A percentile compares a stretch with the other conserved stretches of the same genome.
Evolutionary conservation across 208 protist species (phyloP).

Genomic region (Acanthamoeba lenticulata): DNA sequence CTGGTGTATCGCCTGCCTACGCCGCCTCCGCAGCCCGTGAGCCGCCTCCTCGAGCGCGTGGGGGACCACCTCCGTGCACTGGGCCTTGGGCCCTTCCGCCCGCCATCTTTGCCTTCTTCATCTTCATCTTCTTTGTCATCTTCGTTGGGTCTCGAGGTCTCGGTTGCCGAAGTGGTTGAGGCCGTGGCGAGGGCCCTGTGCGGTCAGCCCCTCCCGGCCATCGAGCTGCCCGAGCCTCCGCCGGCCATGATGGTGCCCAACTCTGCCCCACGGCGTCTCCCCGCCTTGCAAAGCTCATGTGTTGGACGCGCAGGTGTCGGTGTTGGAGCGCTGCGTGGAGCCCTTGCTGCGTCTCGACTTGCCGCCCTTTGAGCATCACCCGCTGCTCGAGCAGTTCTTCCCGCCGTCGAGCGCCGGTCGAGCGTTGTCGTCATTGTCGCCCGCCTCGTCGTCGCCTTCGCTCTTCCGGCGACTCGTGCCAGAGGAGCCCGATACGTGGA

Average conservation of each 20-base stretch:
- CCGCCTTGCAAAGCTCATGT: background rate
- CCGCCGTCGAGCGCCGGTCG: background rate
- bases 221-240: background rate
- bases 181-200: background rate
- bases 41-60: background rate
- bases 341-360: background rate
- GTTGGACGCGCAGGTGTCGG: background rate
- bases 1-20: background rate
- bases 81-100: background rate
- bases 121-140: background rate
- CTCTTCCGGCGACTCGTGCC: background rate
- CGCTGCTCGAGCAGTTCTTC: background rate
- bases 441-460: background rate
- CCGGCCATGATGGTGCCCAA: background rate
- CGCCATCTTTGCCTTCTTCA: background rate
- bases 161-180: background rate
- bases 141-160: background rate
- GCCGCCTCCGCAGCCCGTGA: background rate
- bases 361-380: background rate
- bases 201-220: background rate
- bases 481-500: conserved; percentile 9
- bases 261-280: background rate
- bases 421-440: background rate
- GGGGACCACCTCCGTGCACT: background rate
- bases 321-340: conserved; percentile 25